Base-by-base conservation (phyloP, 345 rosid genomes). In the Citropsis articulata region DNA sequence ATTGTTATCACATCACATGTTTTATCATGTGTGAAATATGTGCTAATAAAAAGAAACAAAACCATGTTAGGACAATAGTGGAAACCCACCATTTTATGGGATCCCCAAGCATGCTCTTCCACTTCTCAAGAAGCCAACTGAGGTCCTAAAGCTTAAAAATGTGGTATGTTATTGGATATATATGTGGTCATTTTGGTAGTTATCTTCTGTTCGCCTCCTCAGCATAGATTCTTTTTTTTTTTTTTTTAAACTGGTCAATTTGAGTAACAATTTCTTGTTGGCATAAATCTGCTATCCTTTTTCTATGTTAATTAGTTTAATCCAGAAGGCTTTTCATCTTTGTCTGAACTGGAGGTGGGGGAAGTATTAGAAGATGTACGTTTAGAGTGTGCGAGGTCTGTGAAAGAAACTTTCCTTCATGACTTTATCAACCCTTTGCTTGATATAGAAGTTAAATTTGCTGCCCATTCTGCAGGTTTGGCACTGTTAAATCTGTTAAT, bases 361-460 rank as follows among this genome's bases (percentile, higher is more conserved):
- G 98, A 92, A 84, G 80, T 88, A 83, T 77, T 94, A 77, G 99
- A 96, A 83, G 97, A 96, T 84, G 86, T 92, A 67, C 92, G 93
- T 69, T 77, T 92, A 70, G 99, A 96, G 82, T 96, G 98, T 85
- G 83, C 81, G 82, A 96, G 99, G 98, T 94, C 71, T 66, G 69
- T 78, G 60, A 66, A 60, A 77, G 30, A 65, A 64, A 81, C 67
- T 24, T 45, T 24, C 35, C 31, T 75, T 5, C 6, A 22, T 72
- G 27, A 6, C 64, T 72, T 19, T 75, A 65, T 61, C 28, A 30
- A 57, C 75, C 63, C 24, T 42, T 78, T 56, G 31, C 61, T 53
- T 71, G 66, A 80, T 73, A 77, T 65, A 19, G 56, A 61, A 70
- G 65, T 62, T 80, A 61, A 24, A 36, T 63, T 64, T 40, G 63